Evolutionary conservation across 2,329 filamentous ascomycete species (phyloP).

Genomic region (Claviceps lovelessii): DNA sequence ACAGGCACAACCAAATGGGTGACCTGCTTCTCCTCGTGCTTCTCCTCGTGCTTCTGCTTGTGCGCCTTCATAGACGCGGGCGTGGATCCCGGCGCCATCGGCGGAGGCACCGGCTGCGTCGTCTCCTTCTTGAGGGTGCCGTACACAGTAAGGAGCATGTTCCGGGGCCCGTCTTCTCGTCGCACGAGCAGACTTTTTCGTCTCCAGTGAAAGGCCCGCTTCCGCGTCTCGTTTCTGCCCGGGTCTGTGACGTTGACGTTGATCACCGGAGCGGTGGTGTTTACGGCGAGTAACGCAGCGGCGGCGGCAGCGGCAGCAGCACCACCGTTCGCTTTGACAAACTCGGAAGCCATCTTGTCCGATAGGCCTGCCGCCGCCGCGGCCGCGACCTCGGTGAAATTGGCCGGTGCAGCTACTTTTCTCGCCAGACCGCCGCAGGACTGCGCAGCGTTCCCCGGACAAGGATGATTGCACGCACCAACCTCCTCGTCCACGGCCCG

Average conservation of each 20-base stretch:
- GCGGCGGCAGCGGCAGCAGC: too few species aligned
- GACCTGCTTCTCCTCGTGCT: too few species aligned
- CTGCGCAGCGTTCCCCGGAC: slow-evolving; percentile 26
- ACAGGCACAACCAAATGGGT: too few species aligned
- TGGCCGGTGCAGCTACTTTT: background rate
- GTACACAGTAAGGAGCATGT: slow-evolving; percentile 30
- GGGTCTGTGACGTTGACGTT: background rate
- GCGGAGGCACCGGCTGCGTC: slow-evolving; percentile 20
- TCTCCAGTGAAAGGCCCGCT: background rate
- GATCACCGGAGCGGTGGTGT: background rate
- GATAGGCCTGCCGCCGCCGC: too few species aligned
- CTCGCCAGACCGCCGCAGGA: slow-evolving; percentile 27
- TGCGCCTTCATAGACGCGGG: too few species aligned
- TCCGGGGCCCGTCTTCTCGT: slow-evolving; percentile 14
- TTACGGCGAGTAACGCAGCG: too few species aligned
- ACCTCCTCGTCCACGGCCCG: slow-evolving; percentile 11
- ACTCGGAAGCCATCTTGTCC: background rate
- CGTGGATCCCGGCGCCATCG: slow-evolving; percentile 11
- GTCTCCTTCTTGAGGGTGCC: slow-evolving; percentile 18
- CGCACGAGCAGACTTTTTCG: slow-evolving; percentile 4
- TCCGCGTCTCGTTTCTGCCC: background rate
- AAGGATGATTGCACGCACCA: slow-evolving; percentile 21
- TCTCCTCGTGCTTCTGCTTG: too few species aligned
- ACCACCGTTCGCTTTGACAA: background rate
- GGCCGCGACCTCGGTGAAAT: background rate